Conservation (phyloP, 2,329 filamentous ascomycete species). For the Teratosphaeria nubilosa region DNA sequence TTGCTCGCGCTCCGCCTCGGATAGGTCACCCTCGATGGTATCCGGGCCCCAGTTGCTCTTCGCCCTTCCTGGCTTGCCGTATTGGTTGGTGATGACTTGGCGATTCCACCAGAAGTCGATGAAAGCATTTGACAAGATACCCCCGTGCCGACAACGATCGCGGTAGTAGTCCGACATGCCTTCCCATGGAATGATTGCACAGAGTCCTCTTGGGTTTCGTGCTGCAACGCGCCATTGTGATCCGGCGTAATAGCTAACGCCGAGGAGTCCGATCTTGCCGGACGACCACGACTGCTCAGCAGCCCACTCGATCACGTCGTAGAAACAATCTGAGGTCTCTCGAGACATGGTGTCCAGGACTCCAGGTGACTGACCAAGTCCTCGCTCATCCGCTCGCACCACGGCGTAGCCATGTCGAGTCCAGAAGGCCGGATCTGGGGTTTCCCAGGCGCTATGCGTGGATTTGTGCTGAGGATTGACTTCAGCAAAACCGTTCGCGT, state of each 20-base stretch:
- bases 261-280: constrained; percentile 33
- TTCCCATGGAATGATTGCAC: constrained; percentile 37
- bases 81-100: constrained; percentile 59
- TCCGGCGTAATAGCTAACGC: constrained; percentile 34
- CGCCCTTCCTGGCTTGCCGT: constrained; percentile 40
- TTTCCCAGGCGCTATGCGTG: constrained; percentile 37
- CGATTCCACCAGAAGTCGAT: constrained; percentile 59
- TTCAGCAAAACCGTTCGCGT: constrained; percentile 38
- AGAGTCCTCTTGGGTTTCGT: constrained; percentile 31
- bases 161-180: constrained; percentile 37
- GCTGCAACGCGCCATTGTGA: constrained; percentile 32
- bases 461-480: constrained; percentile 30
- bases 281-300: constrained; percentile 36
- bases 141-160: constrained; percentile 36
- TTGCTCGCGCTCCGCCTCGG: constrained; percentile 40
- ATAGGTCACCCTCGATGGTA: constrained; percentile 50
- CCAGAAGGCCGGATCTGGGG: constrained; percentile 31
- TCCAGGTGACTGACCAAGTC: constrained; percentile 25
- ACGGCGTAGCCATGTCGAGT: constrained; percentile 24
- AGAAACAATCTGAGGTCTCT: constrained; percentile 35
- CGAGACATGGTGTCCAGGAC: constrained; percentile 31
- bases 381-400: constrained; percentile 24
- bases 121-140: constrained; percentile 27
- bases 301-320: constrained; percentile 34
- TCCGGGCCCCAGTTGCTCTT: constrained; percentile 42